Evolutionary conservation across 805 yeast genomes (phyloP).

Genomic region (Grigorovia jiainica): DNA sequence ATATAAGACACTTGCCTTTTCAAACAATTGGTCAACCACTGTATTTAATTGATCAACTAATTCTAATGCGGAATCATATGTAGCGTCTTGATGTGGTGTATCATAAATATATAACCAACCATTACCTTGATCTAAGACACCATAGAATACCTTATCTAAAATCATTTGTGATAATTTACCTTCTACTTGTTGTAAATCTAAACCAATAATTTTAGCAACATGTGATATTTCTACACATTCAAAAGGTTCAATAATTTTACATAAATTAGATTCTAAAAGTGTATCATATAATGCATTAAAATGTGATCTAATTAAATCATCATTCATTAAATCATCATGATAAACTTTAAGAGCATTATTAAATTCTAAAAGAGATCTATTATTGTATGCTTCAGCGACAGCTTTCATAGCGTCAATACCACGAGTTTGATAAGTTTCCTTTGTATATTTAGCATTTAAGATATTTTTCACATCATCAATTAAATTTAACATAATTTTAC

Average conservation of each 20-base stretch:
- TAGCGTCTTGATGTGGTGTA: slow-evolving; percentile 78
- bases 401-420: slow-evolving; percentile 95
- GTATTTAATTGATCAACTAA: slow-evolving; percentile 77
- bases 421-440: slow-evolving; percentile 59
- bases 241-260: slow-evolving; percentile 92
- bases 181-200: slow-evolving; percentile 81
- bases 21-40: slow-evolving; percentile 86
- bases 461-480: slow-evolving; percentile 79
- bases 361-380: slow-evolving; percentile 84
- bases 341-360: slow-evolving; percentile 72
- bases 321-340: slow-evolving; percentile 68
- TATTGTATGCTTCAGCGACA: slow-evolving; percentile 78
- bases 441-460: slow-evolving; percentile 61
- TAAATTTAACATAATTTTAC: slow-evolving; percentile 85
- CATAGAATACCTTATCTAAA: slow-evolving; percentile 87
- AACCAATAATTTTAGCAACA: slow-evolving; percentile 78
- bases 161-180: slow-evolving; percentile 95
- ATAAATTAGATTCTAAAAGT: slow-evolving; percentile 81
- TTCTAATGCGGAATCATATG: slow-evolving; percentile 80
- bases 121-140: slow-evolving; percentile 95
- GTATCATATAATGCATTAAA: slow-evolving; percentile 89
- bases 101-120: slow-evolving; percentile 94
- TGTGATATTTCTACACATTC: slow-evolving; percentile 91
- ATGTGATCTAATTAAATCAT: slow-evolving; percentile 82
- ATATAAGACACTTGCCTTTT: slow-evolving; percentile 80